Percentiles rank a stretch among this genome's conserved stretches.
phyloP scores from a whole-genome alignment of 139 green algal species.

The Tetraselmis chui region DNA sequence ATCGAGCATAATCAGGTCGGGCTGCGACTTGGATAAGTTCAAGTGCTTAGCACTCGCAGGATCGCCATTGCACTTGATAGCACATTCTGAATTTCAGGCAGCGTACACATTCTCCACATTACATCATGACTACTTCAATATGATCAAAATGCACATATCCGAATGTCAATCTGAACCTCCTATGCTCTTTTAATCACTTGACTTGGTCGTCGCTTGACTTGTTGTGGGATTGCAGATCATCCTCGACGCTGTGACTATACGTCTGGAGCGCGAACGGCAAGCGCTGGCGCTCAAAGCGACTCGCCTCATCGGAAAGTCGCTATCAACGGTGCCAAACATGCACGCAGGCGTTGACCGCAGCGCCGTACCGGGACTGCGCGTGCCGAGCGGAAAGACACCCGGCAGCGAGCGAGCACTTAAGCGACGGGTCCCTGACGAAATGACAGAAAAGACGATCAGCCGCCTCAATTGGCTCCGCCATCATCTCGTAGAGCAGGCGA shows the following conservation, averaged over 20 bases:
- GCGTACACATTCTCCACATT: too few relatives aligned
- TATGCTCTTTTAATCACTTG: too few relatives aligned
- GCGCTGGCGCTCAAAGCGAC: background rate
- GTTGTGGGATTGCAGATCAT: background rate
- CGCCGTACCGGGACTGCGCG: background rate
- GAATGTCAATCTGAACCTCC: too few relatives aligned
- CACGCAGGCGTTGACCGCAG: background rate
- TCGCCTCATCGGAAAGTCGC: background rate
- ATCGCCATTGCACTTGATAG: too few relatives aligned
- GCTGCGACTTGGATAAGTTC: too few relatives aligned
- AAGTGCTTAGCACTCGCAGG: too few relatives aligned
- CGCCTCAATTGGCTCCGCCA: background rate
- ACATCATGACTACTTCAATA: too few relatives aligned
- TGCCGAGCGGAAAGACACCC: background rate
- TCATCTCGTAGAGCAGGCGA: background rate
- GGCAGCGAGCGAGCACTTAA: background rate
- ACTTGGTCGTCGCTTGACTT: too few relatives aligned
- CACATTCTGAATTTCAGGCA: too few relatives aligned
- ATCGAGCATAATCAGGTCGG: background rate
- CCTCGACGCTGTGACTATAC: background rate
- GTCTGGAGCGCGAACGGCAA: background rate
- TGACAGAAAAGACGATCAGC: background rate
- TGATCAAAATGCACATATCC: too few relatives aligned
- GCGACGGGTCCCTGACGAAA: background rate
- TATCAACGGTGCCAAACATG: background rate